Evolutionary conservation across 139 green algal species (phyloP), one percentile per base, ranked within the genome.

Genomic region (Micractinium sp.): DNA sequence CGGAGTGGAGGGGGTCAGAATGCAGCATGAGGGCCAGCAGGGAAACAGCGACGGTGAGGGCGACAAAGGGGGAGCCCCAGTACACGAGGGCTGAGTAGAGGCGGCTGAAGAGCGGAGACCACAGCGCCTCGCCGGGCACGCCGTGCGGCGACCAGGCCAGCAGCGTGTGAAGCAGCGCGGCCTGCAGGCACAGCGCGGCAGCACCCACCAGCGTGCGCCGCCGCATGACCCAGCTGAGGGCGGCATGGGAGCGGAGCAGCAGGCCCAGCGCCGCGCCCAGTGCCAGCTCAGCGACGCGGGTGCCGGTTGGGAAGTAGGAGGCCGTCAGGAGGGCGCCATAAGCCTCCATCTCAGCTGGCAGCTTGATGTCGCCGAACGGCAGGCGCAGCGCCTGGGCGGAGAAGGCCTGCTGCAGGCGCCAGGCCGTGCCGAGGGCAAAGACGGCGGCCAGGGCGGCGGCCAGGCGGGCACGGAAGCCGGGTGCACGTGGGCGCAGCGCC

Each of bases 201-300:
- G 47, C 31, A 13, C 35, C 41, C 16, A 85, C 14, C 31, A 85
- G 79, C 3, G 41, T 9, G 0, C 79, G 47, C 31, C 82, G 47
- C 4, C 66, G 82, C 7, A 27, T 4, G 36, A 80, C n/a, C 38
- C 66, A 81, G 67, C 38, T n/a, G 19, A 87, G 9, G 38, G 67
- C 83, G 13, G 15, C 29, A 18, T 39, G 66, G 12, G 67, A 47
- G 63, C 83, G 83, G 36, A 87, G 83, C 83, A 69, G 66, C 83
- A 87, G 83, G 83, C 83, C 83, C 60, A 87, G 67, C 18, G 83
- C 63, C 0, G 83, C 83, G 18, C 83, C 83, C 31, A 69, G 22
- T 13, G 83, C 83, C 63, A 87, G 66, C 38, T 79, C 38, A 12
- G 67, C 5, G 60, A 87, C 35, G 29, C 83, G 63, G 29, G 13